Conservation (phyloP, 2,329 filamentous ascomycete genomes). For the Aplosporella prunicola region DNA sequence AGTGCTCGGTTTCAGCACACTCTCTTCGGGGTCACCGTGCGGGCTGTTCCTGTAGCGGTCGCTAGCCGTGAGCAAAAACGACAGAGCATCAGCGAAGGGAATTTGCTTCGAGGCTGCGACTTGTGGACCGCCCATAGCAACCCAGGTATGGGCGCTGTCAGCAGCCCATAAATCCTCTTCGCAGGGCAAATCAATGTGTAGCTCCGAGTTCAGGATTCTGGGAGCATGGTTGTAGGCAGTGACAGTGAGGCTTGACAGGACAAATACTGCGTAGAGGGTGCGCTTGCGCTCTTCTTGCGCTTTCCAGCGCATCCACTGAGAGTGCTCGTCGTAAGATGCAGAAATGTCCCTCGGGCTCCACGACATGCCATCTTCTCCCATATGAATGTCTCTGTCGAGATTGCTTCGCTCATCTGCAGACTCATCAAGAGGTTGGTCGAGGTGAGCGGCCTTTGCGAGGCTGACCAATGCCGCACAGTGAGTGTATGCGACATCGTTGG, state of each 20-base stretch:
- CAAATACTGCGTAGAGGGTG: conserved; percentile 84
- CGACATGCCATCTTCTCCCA: conserved; percentile 38
- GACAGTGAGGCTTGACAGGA: conserved; percentile 81
- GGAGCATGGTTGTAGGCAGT: conserved; percentile 90
- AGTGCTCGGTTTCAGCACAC: conserved; percentile 70
- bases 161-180: conserved; percentile 87
- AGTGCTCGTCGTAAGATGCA: conserved; percentile 47
- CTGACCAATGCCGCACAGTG: conserved; percentile 88
- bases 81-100: conserved; percentile 75
- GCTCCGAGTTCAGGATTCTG: conserved; percentile 87
- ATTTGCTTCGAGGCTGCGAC: conserved; percentile 60
- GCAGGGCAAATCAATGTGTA: conserved; percentile 78
- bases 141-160: conserved; percentile 73
- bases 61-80: conserved; percentile 69
- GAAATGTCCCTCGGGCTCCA: conserved; percentile 25
- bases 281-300: conserved; percentile 81
- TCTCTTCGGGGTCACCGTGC: conserved; percentile 41
- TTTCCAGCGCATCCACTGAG: conserved; percentile 88
- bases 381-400: conserved; percentile 44
- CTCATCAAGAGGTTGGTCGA: conserved; percentile 40
- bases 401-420: conserved; percentile 16
- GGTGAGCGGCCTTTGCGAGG: conserved; percentile 77
- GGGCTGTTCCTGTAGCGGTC: conserved; percentile 43
- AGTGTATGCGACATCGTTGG: conserved; percentile 83
- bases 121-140: conserved; percentile 61